A percentile compares a stretch with the other conserved stretches of the same genome.
phyloP scores from a whole-genome alignment of 441 rosid genomes.

The Melastoma candidum region DNA sequence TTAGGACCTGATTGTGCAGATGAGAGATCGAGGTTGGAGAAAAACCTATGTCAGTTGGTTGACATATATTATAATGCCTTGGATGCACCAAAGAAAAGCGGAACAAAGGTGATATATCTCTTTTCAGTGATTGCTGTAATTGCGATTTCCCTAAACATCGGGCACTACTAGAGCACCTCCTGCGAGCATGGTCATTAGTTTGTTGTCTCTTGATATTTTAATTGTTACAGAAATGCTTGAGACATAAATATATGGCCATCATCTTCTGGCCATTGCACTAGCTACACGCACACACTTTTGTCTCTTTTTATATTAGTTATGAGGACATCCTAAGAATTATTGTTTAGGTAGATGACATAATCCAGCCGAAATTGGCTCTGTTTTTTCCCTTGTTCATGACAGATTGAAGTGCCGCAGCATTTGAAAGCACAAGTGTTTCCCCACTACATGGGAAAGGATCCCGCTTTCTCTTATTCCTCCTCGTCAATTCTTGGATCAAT shows the following conservation, averaged over 20 bases:
- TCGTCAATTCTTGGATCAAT: constrained; percentile 60
- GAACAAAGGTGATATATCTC: constrained; percentile 26
- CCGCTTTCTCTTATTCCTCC: constrained; percentile 30
- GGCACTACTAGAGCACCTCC: neutral
- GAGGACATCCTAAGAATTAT: neutral
- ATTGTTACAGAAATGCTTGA: neutral
- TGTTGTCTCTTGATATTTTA: neutral
- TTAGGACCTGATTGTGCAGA: constrained; percentile 24
- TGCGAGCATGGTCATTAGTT: neutral
- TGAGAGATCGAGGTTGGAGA: constrained; percentile 30
- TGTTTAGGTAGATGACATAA: neutral
- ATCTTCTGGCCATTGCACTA: no score
- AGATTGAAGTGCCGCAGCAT: constrained; percentile 38
- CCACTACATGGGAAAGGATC: constrained; percentile 44
- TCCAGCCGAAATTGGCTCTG: no score
- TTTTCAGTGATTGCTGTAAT: neutral
- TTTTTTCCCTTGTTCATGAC: constrained; percentile 7
- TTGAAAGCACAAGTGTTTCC: constrained; percentile 43
- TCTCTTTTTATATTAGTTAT: no score
- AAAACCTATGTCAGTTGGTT: constrained; percentile 28
- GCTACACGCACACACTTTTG: no score
- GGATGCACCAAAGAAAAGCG: constrained; percentile 64
- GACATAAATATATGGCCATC: no score
- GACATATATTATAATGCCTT: constrained; percentile 68
- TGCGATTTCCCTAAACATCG: neutral